Evolutionary conservation across 768 basidiomycete species (phyloP), one percentile per base, ranked within the genome.

Genomic region (Suillus subluteus): DNA sequence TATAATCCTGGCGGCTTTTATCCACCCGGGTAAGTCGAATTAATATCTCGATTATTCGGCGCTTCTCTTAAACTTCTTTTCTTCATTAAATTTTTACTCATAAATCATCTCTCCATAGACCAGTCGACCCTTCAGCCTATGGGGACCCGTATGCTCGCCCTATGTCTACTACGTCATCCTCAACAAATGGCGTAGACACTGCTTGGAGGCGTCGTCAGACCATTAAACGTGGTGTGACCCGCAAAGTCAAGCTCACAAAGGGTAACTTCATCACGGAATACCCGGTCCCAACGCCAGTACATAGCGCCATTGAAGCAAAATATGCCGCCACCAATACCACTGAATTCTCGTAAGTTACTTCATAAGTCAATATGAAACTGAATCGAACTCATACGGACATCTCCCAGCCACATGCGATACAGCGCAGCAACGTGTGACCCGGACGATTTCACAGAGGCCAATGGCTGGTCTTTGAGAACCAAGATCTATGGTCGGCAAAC

Each of bases 261-360:
- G 96, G 96, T 66, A 92, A 96, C 73, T 97, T 95, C 80, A 92
- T 97, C 78, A 86, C 89, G 40, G 96, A 98, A 72, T 95, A 96
- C 75, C 82, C 88, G 8, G 95, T 96, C 1, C 95, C 95, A 2
- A 90, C 91, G 0, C 91, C 95, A 4, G 88, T 97, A 62, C 84
- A 82, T 72, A 91, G 88, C 66, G 94, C 94, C 26, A 89, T 94
- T 43, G 95, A 98, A 78, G 78, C 84, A 44, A 92, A 91, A 76
- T 96, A 89, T 82, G 79, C 86, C n/a, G 75, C 78, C 66, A 86
- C 86, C 62, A 92, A 83, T 69, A 89, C 90, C 18, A 96, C 89
- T 2, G 97, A 98, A 78, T 99, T 99, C 79, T 91, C 95, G 92
- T 95, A 72, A 78, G 92, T 82, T 11, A 54, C 56, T 37, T 41